Evolutionary conservation across 2,329 filamentous ascomycete species (phyloP).

Genomic region (Talaromyces sp.): DNA sequence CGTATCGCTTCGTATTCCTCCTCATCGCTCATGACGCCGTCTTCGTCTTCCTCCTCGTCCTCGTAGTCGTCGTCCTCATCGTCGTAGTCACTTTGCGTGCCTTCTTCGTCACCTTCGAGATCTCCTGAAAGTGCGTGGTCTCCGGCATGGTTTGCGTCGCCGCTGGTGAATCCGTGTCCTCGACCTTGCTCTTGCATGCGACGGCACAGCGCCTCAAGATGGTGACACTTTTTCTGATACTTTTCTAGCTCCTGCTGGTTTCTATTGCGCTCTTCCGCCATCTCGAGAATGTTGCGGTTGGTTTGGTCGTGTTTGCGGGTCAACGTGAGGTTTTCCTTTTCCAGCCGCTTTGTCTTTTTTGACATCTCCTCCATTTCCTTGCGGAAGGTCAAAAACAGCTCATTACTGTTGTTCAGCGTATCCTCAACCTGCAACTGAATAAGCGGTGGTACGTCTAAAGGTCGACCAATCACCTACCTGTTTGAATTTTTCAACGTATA

Average conservation of each 20-base stretch:
- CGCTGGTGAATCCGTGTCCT: conserved; percentile 62
- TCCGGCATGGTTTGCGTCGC: conserved; percentile 36
- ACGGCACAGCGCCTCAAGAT: conserved; percentile 89
- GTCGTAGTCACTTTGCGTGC: conserved; percentile 51
- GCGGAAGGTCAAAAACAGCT: conserved; percentile 91
- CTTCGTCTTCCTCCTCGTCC: conserved; percentile 63
- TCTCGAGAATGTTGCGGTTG: conserved; percentile 90
- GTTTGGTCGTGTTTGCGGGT: conserved; percentile 92
- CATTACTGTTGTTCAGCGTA: conserved; percentile 96
- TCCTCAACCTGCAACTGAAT: conserved; percentile 76
- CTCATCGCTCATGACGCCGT: conserved; percentile 57
- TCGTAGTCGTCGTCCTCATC: conserved; percentile 59
- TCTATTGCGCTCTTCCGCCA: conserved; percentile 87
- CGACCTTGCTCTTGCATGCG: conserved; percentile 95
- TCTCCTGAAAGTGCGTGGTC: conserved; percentile 33
- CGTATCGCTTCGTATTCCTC: conserved; percentile 49
- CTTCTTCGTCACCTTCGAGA: conserved; percentile 53
- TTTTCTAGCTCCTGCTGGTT: conserved; percentile 73
- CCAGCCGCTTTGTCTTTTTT: conserved; percentile 93
- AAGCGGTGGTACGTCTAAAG: conserved; percentile 4
- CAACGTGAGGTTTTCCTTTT: conserved; percentile 90
- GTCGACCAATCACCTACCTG: conserved; percentile 64
- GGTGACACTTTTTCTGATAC: conserved; percentile 79
- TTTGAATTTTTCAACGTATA: conserved; percentile 99
- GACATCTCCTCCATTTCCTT: conserved; percentile 99